These are phyloP conservation scores for Talaromyces ruber DNA, from an alignment of 495 filamentous ascomycete species.

Conservation along the genomic window DNA sequence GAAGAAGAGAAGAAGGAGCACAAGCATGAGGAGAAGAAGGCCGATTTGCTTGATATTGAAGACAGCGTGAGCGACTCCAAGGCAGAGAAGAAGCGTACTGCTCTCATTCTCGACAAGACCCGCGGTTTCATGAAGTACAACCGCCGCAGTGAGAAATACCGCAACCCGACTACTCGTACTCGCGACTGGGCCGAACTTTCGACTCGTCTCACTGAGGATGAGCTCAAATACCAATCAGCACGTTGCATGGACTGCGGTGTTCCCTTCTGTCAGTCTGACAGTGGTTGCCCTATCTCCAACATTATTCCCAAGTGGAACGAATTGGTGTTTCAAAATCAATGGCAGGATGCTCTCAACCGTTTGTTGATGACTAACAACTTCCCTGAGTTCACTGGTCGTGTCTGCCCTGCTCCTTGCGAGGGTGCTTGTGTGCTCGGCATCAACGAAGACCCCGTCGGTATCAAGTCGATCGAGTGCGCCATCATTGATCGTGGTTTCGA, in stretches of 20 bases:
- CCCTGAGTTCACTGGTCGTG: constrained; percentile 97
- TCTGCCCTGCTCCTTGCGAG: constrained; percentile 96
- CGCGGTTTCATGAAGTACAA: constrained; percentile 98
- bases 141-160: constrained; percentile 91
- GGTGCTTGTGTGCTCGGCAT: constrained; percentile 97
- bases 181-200: constrained; percentile 96
- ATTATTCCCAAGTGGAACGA: constrained; percentile 99
- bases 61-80: constrained; percentile 82
- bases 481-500: constrained; percentile 99
- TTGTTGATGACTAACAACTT: constrained; percentile 99
- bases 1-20: constrained; percentile 52
- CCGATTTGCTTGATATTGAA: constrained; percentile 87
- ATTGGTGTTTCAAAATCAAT: constrained; percentile 78
- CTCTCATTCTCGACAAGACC: constrained; percentile 94
- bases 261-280: constrained; percentile 97
- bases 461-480: constrained; percentile 98
- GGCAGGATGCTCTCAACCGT: constrained; percentile 91
- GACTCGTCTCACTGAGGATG: constrained; percentile 83
- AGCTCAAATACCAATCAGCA: constrained; percentile 96
- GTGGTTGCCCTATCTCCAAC: constrained; percentile 96
- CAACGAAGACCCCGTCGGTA: constrained; percentile 96
- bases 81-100: constrained; percentile 87
- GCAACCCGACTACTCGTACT: constrained; percentile 73
- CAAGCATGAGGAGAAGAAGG: constrained; percentile 59
- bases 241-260: constrained; percentile 99